Evolutionary conservation across 2,329 filamentous ascomycete species (phyloP).

Genomic region (Curvularia sp.): DNA sequence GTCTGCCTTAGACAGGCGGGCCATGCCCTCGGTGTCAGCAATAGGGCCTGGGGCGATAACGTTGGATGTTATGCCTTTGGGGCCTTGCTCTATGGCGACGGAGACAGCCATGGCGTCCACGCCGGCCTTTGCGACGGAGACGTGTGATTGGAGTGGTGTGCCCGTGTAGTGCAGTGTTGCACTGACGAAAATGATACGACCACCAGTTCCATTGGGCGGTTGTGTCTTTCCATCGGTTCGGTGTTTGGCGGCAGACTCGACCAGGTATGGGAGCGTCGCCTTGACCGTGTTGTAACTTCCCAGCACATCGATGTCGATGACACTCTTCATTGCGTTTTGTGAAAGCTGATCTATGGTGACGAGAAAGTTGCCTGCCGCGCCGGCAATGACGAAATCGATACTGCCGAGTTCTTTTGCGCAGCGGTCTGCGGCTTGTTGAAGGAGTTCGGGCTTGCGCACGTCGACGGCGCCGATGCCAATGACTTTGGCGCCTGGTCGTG

Average conservation of each 20-base stretch:
- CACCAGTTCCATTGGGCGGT: conserved; percentile 65
- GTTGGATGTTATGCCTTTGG: conserved; percentile 84
- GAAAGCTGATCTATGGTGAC: conserved; percentile 82
- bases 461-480: conserved; percentile 79
- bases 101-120: conserved; percentile 84
- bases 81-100: conserved; percentile 88
- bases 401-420: conserved; percentile 83
- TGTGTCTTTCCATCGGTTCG: conserved; percentile 64
- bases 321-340: conserved; percentile 89
- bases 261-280: conserved; percentile 82
- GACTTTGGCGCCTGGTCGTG: conserved; percentile 79
- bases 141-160: conserved; percentile 84
- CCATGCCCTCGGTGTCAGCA: conserved; percentile 73
- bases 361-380: conserved; percentile 95
- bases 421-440: conserved; percentile 76
- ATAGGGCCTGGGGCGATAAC: conserved; percentile 90
- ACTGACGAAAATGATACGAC: conserved; percentile 87
- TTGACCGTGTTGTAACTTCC: conserved; percentile 96
- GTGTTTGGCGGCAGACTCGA: conserved; percentile 73
- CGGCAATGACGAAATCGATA: conserved; percentile 94
- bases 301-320: conserved; percentile 95
- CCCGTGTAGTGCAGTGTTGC: conserved; percentile 92
- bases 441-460: conserved; percentile 71
- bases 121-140: conserved; percentile 88
- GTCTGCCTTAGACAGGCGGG: conserved; percentile 51